Conservation (phyloP, 306 rosid species). For the Lathyrus aphaca region DNA sequence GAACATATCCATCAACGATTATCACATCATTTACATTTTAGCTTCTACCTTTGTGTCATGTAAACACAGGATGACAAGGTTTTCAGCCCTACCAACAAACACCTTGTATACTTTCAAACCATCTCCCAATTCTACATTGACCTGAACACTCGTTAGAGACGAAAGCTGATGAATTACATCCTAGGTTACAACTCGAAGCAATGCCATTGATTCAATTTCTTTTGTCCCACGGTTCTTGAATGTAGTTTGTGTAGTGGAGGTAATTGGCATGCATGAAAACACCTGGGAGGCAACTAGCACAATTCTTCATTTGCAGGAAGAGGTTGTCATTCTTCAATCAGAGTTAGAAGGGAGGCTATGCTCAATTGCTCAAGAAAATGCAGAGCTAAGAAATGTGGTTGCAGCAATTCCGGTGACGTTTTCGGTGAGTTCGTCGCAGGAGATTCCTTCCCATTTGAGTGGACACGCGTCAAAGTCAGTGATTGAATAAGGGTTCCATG, state of each 20-base stretch:
- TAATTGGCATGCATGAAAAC: too few relatives aligned
- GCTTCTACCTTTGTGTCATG: too few relatives aligned
- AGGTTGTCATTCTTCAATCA: too few relatives aligned
- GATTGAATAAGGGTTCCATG: constrained; percentile 53
- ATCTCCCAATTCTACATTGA: constrained; percentile 73
- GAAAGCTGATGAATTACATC: constrained; percentile 85
- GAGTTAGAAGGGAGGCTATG: too few relatives aligned
- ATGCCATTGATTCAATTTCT: constrained; percentile 59
- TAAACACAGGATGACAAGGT: too few relatives aligned
- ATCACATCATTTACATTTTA: too few relatives aligned
- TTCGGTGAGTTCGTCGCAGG: constrained; percentile 62
- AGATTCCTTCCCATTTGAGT: constrained; percentile 61
- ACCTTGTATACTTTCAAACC: constrained; percentile 57
- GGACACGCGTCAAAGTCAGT: constrained; percentile 47
- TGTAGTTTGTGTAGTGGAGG: too few relatives aligned
- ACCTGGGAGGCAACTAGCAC: too few relatives aligned
- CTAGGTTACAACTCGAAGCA: constrained; percentile 77
- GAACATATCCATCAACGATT: too few relatives aligned
- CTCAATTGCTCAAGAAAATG: constrained; percentile 74
- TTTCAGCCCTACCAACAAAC: too few relatives aligned
- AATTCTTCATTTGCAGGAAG: too few relatives aligned
- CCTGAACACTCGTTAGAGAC: constrained; percentile 45
- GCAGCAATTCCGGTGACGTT: constrained; percentile 65
- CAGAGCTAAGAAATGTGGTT: constrained; percentile 52
- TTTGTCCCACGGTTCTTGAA: constrained; percentile 51